These are phyloP conservation scores for Amanita exitialis DNA, from an alignment of 768 basidiomycete genomes.

Conservation along the genomic window DNA sequence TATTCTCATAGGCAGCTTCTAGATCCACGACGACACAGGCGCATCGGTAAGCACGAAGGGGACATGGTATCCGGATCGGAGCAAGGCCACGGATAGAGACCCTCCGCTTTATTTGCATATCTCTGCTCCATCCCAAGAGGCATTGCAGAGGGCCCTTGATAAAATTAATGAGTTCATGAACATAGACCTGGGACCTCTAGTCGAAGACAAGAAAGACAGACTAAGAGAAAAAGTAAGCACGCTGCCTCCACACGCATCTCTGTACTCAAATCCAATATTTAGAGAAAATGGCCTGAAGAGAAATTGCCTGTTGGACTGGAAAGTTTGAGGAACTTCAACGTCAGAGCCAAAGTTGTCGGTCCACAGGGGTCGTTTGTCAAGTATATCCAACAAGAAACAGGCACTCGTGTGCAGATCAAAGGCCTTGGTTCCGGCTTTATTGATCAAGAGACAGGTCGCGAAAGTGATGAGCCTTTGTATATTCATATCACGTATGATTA, in stretches of 20 bases:
- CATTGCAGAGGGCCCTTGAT: conserved; percentile 56
- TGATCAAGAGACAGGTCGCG: conserved; percentile 67
- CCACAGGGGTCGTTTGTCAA: conserved; percentile 97
- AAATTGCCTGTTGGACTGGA: conserved; percentile 87
- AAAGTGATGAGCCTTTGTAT: conserved; percentile 85
- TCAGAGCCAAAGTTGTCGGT: conserved; percentile 95
- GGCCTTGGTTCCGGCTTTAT: conserved; percentile 92
- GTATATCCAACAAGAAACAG: conserved; percentile 94
- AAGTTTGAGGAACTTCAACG: conserved; percentile 91
- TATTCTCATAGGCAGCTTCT: conserved; percentile 7
- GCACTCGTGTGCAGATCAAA: conserved; percentile 95
- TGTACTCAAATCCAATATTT: not conserved
- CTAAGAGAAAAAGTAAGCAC: conserved; percentile 51
- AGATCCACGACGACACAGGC: conserved; percentile 92
- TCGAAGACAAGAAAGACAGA: conserved; percentile 68
- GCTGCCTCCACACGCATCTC: not conserved
- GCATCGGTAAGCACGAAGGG: conserved; percentile 91
- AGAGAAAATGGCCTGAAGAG: conserved; percentile 98
- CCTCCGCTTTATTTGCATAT: conserved; percentile 93
- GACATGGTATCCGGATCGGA: conserved; percentile 90
- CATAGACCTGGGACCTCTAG: conserved; percentile 70
- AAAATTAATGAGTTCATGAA: conserved; percentile 66
- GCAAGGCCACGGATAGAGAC: conserved; percentile 86
- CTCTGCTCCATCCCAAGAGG: conserved; percentile 60
- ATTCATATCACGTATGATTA: conserved; percentile 78